Evolutionary conservation across 1,139 yeast species (phyloP), one percentile per base, ranked within the genome.

Genomic region (Hansenula sp.): DNA sequence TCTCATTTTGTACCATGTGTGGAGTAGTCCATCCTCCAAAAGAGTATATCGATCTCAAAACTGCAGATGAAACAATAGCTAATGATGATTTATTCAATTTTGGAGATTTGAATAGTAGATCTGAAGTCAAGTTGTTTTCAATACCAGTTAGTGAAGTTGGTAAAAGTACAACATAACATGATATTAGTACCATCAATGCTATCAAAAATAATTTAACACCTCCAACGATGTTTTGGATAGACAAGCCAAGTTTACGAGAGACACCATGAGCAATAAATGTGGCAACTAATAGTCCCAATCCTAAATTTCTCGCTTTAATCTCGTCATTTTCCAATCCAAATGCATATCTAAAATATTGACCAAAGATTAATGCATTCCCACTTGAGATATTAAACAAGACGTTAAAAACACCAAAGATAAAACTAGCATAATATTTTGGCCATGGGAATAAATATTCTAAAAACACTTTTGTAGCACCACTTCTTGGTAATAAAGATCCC

Each of bases 21-120:
- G 77, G 78, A 4, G 78, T 61, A 44, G 74, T 75, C 85, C 84
- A 79, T 3, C 85, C 85, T 6, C 73, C 65, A 44, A 72, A 71
- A 2, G 82, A 75, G 53, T 75, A 78, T 9, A 73, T 65, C 1
- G 78, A 77, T 54, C 77, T 75, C 29, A 78, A 66, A 14, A 77
- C 62, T 0, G 81, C 80, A 34, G 77, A 69, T 1, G 60, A 44
- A 11, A 48, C 16, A 10, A 46, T 29, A 12, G 53, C 36, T 6
- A 42, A 27, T 7, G 51, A 37, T 26, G 16, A 6, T n/a, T 31
- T 31, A 2, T 38, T 18, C 1, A 34, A 17, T 4, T 34, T 32
- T 3, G 46, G 46, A 6, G 18, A 20, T 4, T 38, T 39, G 27
- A 61, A 55, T 26, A 63, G 19, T 1, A 29, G 18, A 10, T 38